phyloP scores from a whole-genome alignment of 768 basidiomycete species.

The Lactarius deliciosus region DNA sequence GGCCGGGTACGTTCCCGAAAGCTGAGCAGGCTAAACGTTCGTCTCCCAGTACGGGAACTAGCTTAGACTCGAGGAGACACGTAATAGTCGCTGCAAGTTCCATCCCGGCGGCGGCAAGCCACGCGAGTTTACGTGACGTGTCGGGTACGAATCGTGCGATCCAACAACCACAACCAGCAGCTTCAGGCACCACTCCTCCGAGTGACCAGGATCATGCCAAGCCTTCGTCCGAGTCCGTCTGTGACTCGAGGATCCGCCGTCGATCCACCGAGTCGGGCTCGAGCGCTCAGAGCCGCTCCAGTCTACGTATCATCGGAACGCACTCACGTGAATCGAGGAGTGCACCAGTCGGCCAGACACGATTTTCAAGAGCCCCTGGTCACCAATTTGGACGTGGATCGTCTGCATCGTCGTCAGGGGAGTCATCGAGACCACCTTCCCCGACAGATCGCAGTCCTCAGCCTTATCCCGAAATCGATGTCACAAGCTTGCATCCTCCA shows the following conservation, averaged over 20 bases:
- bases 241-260: not conserved
- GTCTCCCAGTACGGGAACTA: not conserved
- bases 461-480: not conserved
- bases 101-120: not conserved
- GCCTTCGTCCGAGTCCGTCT: not conserved
- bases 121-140: not conserved
- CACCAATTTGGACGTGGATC: slow-evolving; percentile 5
- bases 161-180: not conserved
- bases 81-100: not conserved
- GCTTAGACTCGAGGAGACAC: not conserved
- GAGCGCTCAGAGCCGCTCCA: slow-evolving; percentile 12
- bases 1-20: not conserved
- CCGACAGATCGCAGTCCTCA: not conserved
- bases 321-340: not conserved
- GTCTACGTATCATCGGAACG: not conserved
- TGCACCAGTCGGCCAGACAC: not conserved
- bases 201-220: not conserved
- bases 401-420: not conserved
- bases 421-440: not conserved
- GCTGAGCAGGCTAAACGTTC: not conserved
- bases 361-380: not conserved
- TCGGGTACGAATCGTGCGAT: no score
- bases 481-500: not conserved
- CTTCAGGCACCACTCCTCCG: not conserved
- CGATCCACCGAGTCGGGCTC: slow-evolving; percentile 1